phyloP scores from a whole-genome alignment of 2,329 filamentous ascomycete genomes.

The Myriosclerotinia scirpicola region DNA sequence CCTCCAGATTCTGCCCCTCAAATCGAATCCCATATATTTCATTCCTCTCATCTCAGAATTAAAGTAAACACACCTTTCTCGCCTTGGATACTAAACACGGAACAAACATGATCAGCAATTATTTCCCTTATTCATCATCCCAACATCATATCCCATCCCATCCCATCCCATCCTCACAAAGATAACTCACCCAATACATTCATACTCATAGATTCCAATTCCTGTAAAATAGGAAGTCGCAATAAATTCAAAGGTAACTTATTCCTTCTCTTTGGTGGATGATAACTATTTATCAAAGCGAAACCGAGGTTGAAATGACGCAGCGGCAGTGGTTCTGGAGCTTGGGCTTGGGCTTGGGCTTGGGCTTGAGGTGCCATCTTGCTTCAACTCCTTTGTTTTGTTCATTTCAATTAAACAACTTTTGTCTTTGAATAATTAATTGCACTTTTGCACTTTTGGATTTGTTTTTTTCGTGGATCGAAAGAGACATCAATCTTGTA shows the following conservation, averaged over 20 bases:
- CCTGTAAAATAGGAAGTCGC: not conserved
- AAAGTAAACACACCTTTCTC: conserved; percentile 17
- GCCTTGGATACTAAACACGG: conserved; percentile 22
- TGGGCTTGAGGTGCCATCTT: not conserved
- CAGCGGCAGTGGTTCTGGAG: too few species aligned
- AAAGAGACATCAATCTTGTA: too few species aligned
- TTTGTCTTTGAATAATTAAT: too few species aligned
- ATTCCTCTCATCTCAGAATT: not conserved
- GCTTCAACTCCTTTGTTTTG: too few species aligned
- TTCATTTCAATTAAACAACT: too few species aligned
- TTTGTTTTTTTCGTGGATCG: too few species aligned
- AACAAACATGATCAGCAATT: conserved; percentile 17
- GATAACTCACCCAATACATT: conserved; percentile 18
- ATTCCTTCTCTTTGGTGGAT: not conserved
- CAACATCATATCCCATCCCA: not conserved
- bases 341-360: not conserved
- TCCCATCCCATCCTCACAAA: too few species aligned
- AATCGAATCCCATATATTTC: not conserved
- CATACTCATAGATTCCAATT: conserved; percentile 12
- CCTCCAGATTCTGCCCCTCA: not conserved
- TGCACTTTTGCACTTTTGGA: too few species aligned
- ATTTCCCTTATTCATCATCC: not conserved
- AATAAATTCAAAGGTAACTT: not conserved
- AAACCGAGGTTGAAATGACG: conserved; percentile 9
- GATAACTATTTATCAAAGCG: conserved; percentile 2